phyloP scores from a whole-genome alignment of 2,329 filamentous ascomycete species.

The Diaporthe ampelina region DNA sequence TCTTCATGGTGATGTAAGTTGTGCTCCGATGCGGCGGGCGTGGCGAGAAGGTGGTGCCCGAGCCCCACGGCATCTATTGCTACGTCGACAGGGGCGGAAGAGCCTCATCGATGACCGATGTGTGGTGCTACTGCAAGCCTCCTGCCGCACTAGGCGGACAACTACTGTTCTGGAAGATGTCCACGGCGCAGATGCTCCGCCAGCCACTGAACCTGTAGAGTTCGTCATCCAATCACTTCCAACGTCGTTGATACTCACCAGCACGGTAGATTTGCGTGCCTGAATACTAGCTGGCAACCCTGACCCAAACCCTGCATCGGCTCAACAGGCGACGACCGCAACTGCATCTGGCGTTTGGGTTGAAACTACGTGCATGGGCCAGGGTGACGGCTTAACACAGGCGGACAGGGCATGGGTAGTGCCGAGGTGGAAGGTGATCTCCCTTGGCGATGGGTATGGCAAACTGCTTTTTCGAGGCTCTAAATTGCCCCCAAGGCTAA shows the following conservation, averaged over 20 bases:
- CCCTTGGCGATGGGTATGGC: slow-evolving; percentile 4
- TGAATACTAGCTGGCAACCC: not conserved
- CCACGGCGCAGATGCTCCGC: not conserved
- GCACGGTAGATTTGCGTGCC: not conserved
- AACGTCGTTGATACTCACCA: no score
- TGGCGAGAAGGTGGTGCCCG: not conserved
- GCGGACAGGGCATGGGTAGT: not conserved
- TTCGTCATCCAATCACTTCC: not conserved
- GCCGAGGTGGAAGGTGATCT: not conserved
- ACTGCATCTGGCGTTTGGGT: not conserved
- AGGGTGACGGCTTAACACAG: slow-evolving; percentile 7
- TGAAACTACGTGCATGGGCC: slow-evolving; percentile 3
- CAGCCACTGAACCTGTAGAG: not conserved
- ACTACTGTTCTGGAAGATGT: not conserved
- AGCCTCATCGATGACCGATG: slow-evolving; percentile 8
- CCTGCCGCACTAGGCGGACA: not conserved
- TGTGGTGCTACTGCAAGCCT: not conserved
- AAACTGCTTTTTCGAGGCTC: not conserved
- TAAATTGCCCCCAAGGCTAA: not conserved
- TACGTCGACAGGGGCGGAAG: slow-evolving; percentile 1
- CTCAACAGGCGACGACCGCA: not conserved
- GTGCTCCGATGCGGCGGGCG: not conserved
- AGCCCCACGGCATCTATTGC: not conserved
- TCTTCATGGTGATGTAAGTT: slow-evolving; percentile 36
- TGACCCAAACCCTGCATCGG: not conserved